Evolutionary conservation across 2,329 filamentous ascomycete genomes (phyloP), one percentile per base, ranked within the genome.

Genomic region (Orbilia oligospora): DNA sequence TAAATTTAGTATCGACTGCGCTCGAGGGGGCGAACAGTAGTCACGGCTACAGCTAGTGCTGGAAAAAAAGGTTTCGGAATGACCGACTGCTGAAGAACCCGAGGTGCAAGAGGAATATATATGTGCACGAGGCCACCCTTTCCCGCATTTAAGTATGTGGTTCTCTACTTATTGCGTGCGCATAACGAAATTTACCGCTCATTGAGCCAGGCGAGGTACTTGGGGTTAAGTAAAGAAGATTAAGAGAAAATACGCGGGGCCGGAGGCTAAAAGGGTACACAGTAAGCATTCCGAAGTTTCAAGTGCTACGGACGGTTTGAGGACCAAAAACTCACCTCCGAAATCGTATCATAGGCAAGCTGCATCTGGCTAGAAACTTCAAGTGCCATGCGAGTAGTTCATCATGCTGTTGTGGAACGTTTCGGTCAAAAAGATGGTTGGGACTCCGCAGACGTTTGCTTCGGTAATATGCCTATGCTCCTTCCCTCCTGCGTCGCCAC

Each of bases 401-500:
- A 63, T 71, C 66, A 77, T 71, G 61, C 73, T 77, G 73, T 71
- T 71, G 73, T 77, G 73, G 73, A 77, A 77, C 73, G 68, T 71
- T 71, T 67, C 20, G 56, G 56, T 61, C 56, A 61, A 61, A 61
- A 61, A 67, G 51, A 71, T 61, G 68, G 61, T 71, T 68, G 67
- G 73, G 58, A 63, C 61, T 27, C 36, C 51, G 49, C 67, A 71
- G 61, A 51, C 68, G 63, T 77, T 67, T 77, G 73, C 61, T 67
- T 75, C 61, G 67, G 73, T 67, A 53, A 71, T 56, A 71, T 69
- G 58, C 49, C 67, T 77, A 77, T 67, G 73, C 73, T 77, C 67
- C 67, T 77, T 76, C 72, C 67, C 51, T 77, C 73, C 73, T 77
- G 73, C 67, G 67, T 77, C 73, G 73, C 73, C 73, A 77, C 73